phyloP scores from a whole-genome alignment of 129 eudicot species.

The Flaveria sonorensis region DNA sequence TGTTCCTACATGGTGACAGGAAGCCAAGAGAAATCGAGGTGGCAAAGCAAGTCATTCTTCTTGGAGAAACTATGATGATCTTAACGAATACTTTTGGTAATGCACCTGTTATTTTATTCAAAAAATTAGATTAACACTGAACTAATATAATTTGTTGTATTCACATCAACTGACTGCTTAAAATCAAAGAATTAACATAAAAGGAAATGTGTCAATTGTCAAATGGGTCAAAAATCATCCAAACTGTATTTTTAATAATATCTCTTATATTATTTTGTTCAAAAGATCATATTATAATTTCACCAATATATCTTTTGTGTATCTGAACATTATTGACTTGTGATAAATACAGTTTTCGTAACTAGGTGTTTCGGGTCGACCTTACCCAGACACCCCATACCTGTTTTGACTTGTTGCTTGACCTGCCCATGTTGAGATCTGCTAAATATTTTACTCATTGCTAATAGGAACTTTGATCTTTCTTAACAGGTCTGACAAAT shows the following conservation, averaged over 20 bases:
- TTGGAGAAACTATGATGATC: conserved; percentile 98
- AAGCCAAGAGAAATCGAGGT: conserved; percentile 76
- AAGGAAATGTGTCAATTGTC: neutral
- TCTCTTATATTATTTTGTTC: neutral
- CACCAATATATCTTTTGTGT: neutral
- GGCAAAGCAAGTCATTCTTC: conserved; percentile 98
- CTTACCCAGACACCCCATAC: neutral
- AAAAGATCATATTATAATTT: neutral
- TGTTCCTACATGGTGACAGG: conserved; percentile 57
- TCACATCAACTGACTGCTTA: neutral
- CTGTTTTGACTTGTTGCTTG: neutral
- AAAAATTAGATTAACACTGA: neutral
- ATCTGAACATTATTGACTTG: neutral
- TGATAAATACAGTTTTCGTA: neutral
- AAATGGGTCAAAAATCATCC: neutral
- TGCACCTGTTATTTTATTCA: conserved; percentile 21
- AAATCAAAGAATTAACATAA: neutral
- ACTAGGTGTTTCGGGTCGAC: neutral
- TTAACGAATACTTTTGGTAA: conserved; percentile 97
- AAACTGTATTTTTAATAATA: neutral
- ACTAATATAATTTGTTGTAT: neutral
- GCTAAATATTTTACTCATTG: neutral
- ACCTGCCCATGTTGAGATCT: neutral
- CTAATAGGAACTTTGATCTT: conserved; percentile 23
- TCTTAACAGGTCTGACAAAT: conserved; percentile 69